Conservation (phyloP, 2,329 filamentous ascomycete species). For the Colletotrichum sp. region DNA sequence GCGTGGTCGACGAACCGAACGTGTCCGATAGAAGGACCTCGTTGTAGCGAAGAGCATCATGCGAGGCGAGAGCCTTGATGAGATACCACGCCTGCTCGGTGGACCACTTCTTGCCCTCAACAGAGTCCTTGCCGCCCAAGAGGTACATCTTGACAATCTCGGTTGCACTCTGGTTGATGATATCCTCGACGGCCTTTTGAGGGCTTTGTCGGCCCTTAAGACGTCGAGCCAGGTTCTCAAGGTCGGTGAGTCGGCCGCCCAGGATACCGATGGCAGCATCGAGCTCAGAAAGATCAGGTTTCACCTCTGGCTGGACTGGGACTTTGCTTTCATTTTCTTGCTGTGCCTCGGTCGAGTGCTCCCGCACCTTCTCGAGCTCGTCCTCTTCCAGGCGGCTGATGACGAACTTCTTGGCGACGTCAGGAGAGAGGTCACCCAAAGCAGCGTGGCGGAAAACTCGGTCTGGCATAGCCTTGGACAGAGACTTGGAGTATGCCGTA, state of each 20-base stretch:
- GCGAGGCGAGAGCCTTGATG: slow-evolving; percentile 77
- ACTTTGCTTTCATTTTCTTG: slow-evolving; percentile 31
- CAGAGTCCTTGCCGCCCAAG: slow-evolving; percentile 58
- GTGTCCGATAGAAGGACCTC: slow-evolving; percentile 79
- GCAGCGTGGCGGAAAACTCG: slow-evolving; percentile 87
- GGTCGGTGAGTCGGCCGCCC: slow-evolving; percentile 91
- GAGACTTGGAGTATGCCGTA: slow-evolving; percentile 83
- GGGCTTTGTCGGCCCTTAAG: slow-evolving; percentile 89
- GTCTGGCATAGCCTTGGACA: slow-evolving; percentile 87
- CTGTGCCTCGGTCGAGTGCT: slow-evolving; percentile 27
- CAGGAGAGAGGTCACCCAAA: slow-evolving; percentile 83
- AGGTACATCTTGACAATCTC: slow-evolving; percentile 96
- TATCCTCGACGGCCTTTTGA: slow-evolving; percentile 80
- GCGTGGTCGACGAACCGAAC: slow-evolving; percentile 65
- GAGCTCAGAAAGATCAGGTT: slow-evolving; percentile 68
- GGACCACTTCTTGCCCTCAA: slow-evolving; percentile 70
- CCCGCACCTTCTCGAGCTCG: slow-evolving; percentile 26
- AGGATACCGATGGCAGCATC: slow-evolving; percentile 82
- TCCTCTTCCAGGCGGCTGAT: slow-evolving; percentile 74
- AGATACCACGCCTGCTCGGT: slow-evolving; percentile 90
- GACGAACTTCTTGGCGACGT: slow-evolving; percentile 91
- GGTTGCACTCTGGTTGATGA: slow-evolving; percentile 85
- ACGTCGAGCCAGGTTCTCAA: slow-evolving; percentile 90
- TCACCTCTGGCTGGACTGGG: slow-evolving; percentile 26
- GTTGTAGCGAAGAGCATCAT: slow-evolving; percentile 79